Base-by-base conservation (phyloP, 257 asterid genomes). In the Ajuga chamaepitys region DNA sequence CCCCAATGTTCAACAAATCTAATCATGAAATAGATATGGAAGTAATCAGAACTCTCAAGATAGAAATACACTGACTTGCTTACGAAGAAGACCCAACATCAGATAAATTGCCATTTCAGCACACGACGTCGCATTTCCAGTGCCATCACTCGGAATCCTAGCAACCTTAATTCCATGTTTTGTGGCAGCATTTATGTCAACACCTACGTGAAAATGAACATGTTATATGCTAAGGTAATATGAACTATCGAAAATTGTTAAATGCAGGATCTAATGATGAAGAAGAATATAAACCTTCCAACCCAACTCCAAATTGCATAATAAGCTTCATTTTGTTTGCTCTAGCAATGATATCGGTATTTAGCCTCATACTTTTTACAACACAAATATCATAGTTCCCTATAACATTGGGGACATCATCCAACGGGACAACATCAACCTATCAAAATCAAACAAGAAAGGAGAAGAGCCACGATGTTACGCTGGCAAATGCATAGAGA, bases 21-120 rank as follows among this genome's bases (percentile, higher is more conserved):
- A 41, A 65, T 4, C 30, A 40, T 8, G 59, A 64, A 26, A 58
- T 14, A 37, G 26, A 9, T 22, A 17, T 48, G 18, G 64, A 50
- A 35, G 46, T 24, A 69, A 64, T 62, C 18, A 21, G 50, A 59
- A 38, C 42, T 16, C 52, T 65, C n/a, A 59, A 65, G 80, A 64
- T 44, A 34, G 56, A 62, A 67, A 71, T 55, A 40, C 44, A 80
- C 96, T 45, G 81, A 93, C 99, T 76, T 89, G 99, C 84, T 86
- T 93, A 68, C 99, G 99, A 40, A 93, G 96, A 75, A 93, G 95
- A 68, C 95, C 97, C 91, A 93, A 78, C 77, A 83, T 84, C 74
- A 89, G 78, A 83, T 84, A 93, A 74, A 93, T 85, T 34, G 97
- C 85, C 99, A 89, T 89, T 83, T 93, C 99, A 80, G 99, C 96